Percentiles rank a stretch among this genome's conserved stretches.
Conservation (phyloP, 768 basidiomycete species). For the Leucosporidium creatinivorum region DNA sequence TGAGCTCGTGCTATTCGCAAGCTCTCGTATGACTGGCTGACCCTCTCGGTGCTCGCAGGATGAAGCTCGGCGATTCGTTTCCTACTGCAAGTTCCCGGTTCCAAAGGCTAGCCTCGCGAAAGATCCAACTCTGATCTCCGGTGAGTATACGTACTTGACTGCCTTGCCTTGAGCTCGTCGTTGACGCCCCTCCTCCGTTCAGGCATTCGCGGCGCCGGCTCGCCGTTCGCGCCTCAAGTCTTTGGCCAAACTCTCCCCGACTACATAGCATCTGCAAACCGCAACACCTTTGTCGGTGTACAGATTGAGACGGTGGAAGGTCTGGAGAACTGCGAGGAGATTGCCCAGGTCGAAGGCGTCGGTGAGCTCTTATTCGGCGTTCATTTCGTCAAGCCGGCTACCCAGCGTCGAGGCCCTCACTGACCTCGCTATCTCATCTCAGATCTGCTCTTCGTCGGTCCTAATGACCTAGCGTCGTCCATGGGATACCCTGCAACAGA, state of each 20-base stretch:
- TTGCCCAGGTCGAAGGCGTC: constrained; percentile 39
- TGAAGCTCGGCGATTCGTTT: constrained; percentile 40
- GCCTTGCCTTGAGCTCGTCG: too few relatives aligned
- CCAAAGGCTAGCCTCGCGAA: constrained; percentile 7
- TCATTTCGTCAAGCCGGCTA: background rate
- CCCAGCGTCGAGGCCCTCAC: background rate
- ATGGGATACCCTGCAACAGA: constrained; percentile 38
- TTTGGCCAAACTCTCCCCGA: constrained; percentile 38
- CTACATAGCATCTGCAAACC: constrained; percentile 39
- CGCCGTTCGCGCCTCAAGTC: constrained; percentile 40
- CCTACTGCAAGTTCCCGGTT: constrained; percentile 35
- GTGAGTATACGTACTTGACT: too few relatives aligned
- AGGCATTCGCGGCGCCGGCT: constrained; percentile 42
- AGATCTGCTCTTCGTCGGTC: constrained; percentile 43
- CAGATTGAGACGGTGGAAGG: constrained; percentile 42
- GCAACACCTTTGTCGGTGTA: constrained; percentile 39
- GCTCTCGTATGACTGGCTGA: too few relatives aligned
- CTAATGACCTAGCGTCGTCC: constrained; percentile 41
- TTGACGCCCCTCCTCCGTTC: too few relatives aligned
- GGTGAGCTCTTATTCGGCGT: constrained; percentile 8
- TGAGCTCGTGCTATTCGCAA: too few relatives aligned
- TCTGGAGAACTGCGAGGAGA: constrained; percentile 41
- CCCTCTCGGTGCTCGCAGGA: constrained; percentile 26
- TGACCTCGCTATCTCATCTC: background rate
- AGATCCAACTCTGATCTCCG: background rate